Evolutionary conservation across 805 yeast genomes (phyloP), one percentile per base, ranked within the genome.

Genomic region (Wickerhamomyces mucosus): DNA sequence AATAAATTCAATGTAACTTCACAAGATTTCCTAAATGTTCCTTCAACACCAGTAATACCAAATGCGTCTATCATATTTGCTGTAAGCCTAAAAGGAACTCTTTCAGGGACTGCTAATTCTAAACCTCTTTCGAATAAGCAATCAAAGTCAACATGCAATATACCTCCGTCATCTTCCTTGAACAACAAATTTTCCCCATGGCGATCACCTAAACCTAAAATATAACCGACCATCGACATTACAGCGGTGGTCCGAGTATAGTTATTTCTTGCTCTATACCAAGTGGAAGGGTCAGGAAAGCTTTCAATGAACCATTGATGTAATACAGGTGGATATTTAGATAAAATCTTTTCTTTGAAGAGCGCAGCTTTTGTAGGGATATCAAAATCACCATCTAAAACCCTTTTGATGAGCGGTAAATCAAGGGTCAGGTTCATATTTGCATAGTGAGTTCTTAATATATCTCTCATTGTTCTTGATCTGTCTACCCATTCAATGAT

Each of bases 191-290:
- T 92, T 49, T 92, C 99, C 43, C 95, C 81, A 51, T 92, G 99
- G 24, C 99, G 67, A 55, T 92, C 99, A 16, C 99, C 99, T 30
- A 92, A 65, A 7, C 98, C 98, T 18, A 92, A 64, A 28, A 92
- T 74, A 51, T 83, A 84, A 0, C 99, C 98, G 5, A 89, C 95
- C 64, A 92, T 85, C 0, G 96, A 86, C 98, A 94, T 92, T 0
- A 89, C 97, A 0, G 96, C 96, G 18, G 81, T 65, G 0, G 95
- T 75, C 33, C 94, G 64, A 0, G 83, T 75, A 50, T 71, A 94
- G 21, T 66, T 63, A 29, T 76, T 78, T 34, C 97, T 59, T 2
- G 89, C 82, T 26, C 67, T 66, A 38, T 84, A 81, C 98, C 98
- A 92, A 2, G 73, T 61, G 7, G 76, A 71, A 0, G 97, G 95